A percentile compares a stretch with the other conserved stretches of the same genome.
Conservation (phyloP, 495 filamentous ascomycete species). For the Hyphodiscus hymeniophilus region DNA sequence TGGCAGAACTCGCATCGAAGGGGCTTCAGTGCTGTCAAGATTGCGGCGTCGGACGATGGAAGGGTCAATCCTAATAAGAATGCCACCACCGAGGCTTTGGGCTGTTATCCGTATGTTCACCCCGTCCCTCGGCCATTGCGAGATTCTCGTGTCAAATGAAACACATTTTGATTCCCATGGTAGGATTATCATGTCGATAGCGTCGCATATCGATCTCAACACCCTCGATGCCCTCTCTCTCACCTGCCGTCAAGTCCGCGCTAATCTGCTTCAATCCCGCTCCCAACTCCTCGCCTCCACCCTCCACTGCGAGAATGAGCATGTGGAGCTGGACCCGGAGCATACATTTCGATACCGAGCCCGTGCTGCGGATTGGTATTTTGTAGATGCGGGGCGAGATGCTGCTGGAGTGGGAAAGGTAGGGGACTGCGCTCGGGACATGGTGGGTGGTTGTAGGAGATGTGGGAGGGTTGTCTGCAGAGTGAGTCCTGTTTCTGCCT, state of each 20-base stretch:
- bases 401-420: constrained; percentile 43
- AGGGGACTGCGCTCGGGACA: constrained; percentile 70
- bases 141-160: background rate
- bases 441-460: constrained; percentile 73
- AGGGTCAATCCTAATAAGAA: constrained; percentile 57
- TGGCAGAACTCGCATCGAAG: background rate
- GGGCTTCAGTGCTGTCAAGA: background rate
- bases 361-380: constrained; percentile 41
- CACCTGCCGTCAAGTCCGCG: constrained; percentile 72
- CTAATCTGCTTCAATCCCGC: constrained; percentile 67
- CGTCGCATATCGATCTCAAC: constrained; percentile 71
- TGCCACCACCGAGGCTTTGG: constrained; percentile 67
- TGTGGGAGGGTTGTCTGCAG: constrained; percentile 73
- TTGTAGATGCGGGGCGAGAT: constrained; percentile 34
- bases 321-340: constrained; percentile 33
- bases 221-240: constrained; percentile 70
- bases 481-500: constrained; percentile 37
- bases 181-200: constrained; percentile 71
- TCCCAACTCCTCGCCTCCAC: constrained; percentile 60
- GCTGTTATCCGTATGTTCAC: constrained; percentile 75
- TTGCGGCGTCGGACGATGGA: constrained; percentile 21
- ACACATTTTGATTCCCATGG: constrained; percentile 3
- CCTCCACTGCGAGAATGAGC: constrained; percentile 69
- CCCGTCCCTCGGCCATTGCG: constrained; percentile 2
- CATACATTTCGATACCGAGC: constrained; percentile 41